phyloP scores from a whole-genome alignment of 2,329 filamentous ascomycete species.

The Ascochyta viciae-villosae region DNA sequence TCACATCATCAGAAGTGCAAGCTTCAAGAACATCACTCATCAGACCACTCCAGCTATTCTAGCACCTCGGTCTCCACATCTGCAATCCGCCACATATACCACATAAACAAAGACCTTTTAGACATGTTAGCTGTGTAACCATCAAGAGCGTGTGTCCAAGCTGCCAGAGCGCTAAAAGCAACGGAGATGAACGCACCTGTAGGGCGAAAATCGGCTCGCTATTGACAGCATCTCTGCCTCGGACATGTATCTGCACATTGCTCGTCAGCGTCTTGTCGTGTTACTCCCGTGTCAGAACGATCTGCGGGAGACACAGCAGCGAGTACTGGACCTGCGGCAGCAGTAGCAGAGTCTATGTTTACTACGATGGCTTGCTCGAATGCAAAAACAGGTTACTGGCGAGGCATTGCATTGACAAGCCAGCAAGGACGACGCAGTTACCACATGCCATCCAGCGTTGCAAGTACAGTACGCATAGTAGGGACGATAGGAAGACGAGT shows the following conservation, averaged over 20 bases:
- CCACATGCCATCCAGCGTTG: background rate
- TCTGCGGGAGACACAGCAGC: constrained; percentile 1
- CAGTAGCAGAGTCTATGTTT: background rate
- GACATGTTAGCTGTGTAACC: constrained; percentile 10
- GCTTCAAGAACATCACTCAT: background rate
- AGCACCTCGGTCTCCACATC: constrained; percentile 73
- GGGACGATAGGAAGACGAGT: background rate
- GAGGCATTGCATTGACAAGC: background rate
- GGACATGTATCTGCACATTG: constrained; percentile 72
- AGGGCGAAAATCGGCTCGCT: constrained; percentile 81
- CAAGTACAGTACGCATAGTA: no score
- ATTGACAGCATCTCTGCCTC: constrained; percentile 91
- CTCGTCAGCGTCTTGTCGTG: background rate
- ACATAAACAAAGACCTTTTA: constrained; percentile 86
- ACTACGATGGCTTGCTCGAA: no score
- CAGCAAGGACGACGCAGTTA: background rate
- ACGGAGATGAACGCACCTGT: constrained; percentile 61
- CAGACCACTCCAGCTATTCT: constrained; percentile 21
- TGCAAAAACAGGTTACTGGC: no score
- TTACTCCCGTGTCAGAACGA: background rate
- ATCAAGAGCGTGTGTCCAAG: background rate
- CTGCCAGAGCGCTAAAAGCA: constrained; percentile 2
- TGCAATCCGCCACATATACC: constrained; percentile 94
- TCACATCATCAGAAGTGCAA: background rate
- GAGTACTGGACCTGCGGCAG: background rate